Evolutionary conservation across 495 filamentous ascomycete genomes (phyloP), one percentile per base, ranked within the genome.

Genomic region (Daldinia childiae): DNA sequence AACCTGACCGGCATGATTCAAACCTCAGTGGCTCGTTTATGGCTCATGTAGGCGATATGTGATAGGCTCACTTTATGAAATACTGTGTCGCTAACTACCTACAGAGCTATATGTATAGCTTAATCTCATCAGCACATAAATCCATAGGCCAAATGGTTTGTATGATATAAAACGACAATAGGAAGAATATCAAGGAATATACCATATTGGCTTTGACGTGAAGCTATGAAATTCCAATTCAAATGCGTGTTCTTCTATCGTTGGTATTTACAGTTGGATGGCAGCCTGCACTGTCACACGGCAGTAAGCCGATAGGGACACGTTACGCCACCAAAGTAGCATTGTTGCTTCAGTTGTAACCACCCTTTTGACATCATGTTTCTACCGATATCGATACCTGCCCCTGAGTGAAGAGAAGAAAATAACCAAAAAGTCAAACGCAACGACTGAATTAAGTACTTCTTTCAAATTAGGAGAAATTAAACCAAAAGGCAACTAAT

Each of bases 291-390:
- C n/a, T 21, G 27, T 12, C 30, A 57, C 54, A 8, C 12, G 30
- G 45, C 7, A 55, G 34, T 12, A 39, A 50, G 36, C 24, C 19
- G 34, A 64, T 45, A 50, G 62, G 38, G 14, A 60, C 24, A 63
- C 51, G 39, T 64, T 64, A 48, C 51, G 12, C 11, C 56, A 41
- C 34, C 21, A 41, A 60, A 43, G 24, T 30, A 51, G 19, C 32
- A 54, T n/a, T 39, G 27, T n/a, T 39, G 27, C 29, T 14, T 60
- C 50, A n/a, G 45, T 32, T 54, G 56, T 19, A 5, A 45, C 32
- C 19, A 52, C 34, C 24, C 14, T 48, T 21, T 24, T 11, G 9
- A 4, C 17, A 48, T 11, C 3, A 3, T 24, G 8, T 21, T 48
- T 24, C 43, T 11, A 1, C 34, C 34, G 34, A 14, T 36, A 36